Percentiles rank a stretch among this genome's conserved stretches.
These are phyloP conservation scores for Lantana camara DNA, from an alignment of 257 asterid species.

Conservation along the genomic window DNA sequence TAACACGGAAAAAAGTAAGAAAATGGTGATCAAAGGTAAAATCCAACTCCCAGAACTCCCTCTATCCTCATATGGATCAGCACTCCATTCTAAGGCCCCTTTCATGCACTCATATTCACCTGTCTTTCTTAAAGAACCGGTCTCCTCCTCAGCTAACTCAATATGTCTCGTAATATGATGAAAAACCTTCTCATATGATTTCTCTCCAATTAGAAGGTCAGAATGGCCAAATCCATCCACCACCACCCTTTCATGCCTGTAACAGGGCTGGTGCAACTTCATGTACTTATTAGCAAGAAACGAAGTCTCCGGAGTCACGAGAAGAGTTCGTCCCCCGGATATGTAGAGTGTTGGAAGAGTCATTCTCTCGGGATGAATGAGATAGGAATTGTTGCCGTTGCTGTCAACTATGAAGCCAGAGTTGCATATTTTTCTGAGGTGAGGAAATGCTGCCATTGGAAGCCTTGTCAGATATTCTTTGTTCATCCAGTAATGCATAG, in stretches of 20 bases:
- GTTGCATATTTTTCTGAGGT: constrained; percentile 49
- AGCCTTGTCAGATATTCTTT: constrained; percentile 34
- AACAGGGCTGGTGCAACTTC: constrained; percentile 59
- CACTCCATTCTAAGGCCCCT: constrained; percentile 48
- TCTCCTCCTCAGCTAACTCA: constrained; percentile 41
- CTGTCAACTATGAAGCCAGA: constrained; percentile 52
- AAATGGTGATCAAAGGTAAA: constrained; percentile 13
- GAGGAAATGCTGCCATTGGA: constrained; percentile 60
- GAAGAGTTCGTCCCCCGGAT: constrained; percentile 50
- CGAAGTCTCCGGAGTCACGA: constrained; percentile 50
- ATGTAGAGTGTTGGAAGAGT: constrained; percentile 46
- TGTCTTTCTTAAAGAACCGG: neutral
- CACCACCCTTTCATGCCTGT: constrained; percentile 51
- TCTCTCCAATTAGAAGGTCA: constrained; percentile 56
- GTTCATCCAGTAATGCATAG: constrained; percentile 50
- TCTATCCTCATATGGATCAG: constrained; percentile 38
- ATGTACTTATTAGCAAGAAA: constrained; percentile 58
- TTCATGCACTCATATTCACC: constrained; percentile 11
- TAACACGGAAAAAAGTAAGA: constrained; percentile 18
- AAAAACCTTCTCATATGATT: constrained; percentile 37
- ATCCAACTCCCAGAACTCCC: constrained; percentile 16
- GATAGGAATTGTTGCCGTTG: constrained; percentile 39
- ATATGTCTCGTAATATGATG: constrained; percentile 47
- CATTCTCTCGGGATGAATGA: constrained; percentile 58
- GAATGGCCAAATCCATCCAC: constrained; percentile 62